phyloP scores from a whole-genome alignment of 495 filamentous ascomycete genomes.

The Neurospora sp. region DNA sequence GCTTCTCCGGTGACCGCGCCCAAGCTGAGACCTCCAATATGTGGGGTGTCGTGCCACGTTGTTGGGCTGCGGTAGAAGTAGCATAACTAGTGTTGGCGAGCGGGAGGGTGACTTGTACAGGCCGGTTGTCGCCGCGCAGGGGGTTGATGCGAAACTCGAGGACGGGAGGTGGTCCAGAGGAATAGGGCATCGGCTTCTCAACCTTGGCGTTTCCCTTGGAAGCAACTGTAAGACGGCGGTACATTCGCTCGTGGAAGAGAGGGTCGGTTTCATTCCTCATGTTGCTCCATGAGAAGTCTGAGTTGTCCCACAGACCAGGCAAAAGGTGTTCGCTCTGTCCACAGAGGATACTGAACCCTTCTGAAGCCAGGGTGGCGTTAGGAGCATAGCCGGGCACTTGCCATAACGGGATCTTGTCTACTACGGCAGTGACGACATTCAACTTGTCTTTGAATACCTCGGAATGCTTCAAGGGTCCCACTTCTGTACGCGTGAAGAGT shows the following conservation, averaged over 20 bases:
- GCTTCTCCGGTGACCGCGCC: conserved; percentile 7
- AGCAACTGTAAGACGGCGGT: background rate
- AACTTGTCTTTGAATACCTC: conserved; percentile 5
- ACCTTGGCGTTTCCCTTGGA: background rate
- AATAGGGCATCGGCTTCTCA: conserved; percentile 5
- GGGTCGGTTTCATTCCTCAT: background rate
- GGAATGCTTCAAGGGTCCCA: background rate
- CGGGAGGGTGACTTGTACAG: conserved; percentile 41
- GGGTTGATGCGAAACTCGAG: conserved; percentile 9
- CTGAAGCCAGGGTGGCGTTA: conserved; percentile 12
- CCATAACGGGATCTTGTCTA: conserved; percentile 23
- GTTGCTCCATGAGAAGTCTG: background rate
- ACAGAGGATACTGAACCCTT: conserved; percentile 35
- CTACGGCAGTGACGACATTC: conserved; percentile 24
- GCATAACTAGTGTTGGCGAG: conserved; percentile 62
- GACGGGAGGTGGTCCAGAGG: background rate
- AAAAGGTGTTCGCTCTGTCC: conserved; percentile 19
- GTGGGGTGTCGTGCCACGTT: conserved; percentile 59
- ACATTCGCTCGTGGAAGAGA: background rate
- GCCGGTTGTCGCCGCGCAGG: conserved; percentile 1
- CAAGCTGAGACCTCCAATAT: conserved; percentile 44
- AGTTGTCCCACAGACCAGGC: conserved; percentile 21
- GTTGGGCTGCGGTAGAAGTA: conserved; percentile 25
- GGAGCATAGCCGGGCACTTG: background rate
- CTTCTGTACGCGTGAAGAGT: background rate